Evolutionary conservation across 306 rosid genomes (phyloP).

Genomic region (Cucurbita ficifolia): DNA sequence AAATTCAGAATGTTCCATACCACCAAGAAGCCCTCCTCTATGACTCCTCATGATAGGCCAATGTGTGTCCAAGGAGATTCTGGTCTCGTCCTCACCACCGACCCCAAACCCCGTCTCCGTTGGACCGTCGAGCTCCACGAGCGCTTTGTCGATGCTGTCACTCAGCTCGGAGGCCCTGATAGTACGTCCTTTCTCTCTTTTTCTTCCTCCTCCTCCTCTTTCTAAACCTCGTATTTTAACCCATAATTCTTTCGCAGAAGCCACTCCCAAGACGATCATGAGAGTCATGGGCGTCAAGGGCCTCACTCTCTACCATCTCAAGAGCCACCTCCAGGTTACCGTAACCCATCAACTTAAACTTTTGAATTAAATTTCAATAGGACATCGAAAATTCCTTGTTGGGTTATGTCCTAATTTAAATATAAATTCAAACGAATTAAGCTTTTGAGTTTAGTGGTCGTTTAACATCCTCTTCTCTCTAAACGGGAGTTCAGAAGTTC

Average conservation of each 20-base stretch:
- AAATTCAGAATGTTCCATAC: slow-evolving; percentile 69
- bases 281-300: slow-evolving; percentile 99
- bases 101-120: slow-evolving; percentile 97
- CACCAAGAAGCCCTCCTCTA: slow-evolving; percentile 83
- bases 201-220: neutral
- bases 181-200: slow-evolving; percentile 22
- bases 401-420: neutral
- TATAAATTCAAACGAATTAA: neutral
- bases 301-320: slow-evolving; percentile 98
- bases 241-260: slow-evolving; percentile 36
- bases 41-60: slow-evolving; percentile 95
- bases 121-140: slow-evolving; percentile 99
- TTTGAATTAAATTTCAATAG: neutral
- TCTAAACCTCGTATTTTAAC: neutral
- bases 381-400: neutral
- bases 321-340: slow-evolving; percentile 94
- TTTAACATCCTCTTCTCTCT: neutral
- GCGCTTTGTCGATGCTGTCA: slow-evolving; percentile 94
- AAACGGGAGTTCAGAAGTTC: slow-evolving; percentile 39
- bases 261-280: slow-evolving; percentile 98
- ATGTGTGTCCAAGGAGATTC: slow-evolving; percentile 97
- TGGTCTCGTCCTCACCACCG: slow-evolving; percentile 97
- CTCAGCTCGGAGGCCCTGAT: slow-evolving; percentile 97
- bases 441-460: neutral
- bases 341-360: neutral